phyloP scores from a whole-genome alignment of 345 rosid genomes.

The Dimocarpus longan region DNA sequence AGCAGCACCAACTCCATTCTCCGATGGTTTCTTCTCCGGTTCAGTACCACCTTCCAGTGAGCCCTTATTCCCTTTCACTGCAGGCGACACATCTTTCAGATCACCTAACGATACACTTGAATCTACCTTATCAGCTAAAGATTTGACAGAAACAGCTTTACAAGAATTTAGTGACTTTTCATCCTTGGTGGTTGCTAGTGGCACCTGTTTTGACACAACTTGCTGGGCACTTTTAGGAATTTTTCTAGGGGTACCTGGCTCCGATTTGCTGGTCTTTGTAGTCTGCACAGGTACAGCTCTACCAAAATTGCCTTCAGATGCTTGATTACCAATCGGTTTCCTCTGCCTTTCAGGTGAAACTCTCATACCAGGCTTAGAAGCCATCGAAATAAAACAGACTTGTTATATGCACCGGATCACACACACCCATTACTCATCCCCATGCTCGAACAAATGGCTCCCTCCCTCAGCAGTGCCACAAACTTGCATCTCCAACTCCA shows the following conservation, averaged over 20 bases:
- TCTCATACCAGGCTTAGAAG: slow-evolving; percentile 49
- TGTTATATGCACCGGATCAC: slow-evolving; percentile 21
- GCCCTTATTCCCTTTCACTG: slow-evolving; percentile 19
- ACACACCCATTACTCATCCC: slow-evolving; percentile 39
- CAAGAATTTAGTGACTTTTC: slow-evolving; percentile 25
- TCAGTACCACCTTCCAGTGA: slow-evolving; percentile 28
- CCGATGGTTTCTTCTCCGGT: slow-evolving; percentile 33
- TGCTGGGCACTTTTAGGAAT: slow-evolving; percentile 25
- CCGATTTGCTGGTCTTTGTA: slow-evolving; percentile 42
- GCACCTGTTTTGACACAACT: slow-evolving; percentile 32
- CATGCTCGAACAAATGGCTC: slow-evolving; percentile 19
- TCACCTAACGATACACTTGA: slow-evolving; percentile 53
- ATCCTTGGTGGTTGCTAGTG: slow-evolving; percentile 23
- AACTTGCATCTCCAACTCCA: slow-evolving; percentile 31
- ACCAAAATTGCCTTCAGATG: slow-evolving; percentile 32
- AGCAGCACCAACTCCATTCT: slow-evolving; percentile 24
- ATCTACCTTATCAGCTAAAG: slow-evolving; percentile 53
- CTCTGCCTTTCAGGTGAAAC: slow-evolving; percentile 45
- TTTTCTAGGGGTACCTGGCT: slow-evolving; percentile 30
- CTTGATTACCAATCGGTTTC: slow-evolving; percentile 38
- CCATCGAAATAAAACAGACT: slow-evolving; percentile 42
- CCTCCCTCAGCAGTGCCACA: slow-evolving; percentile 22
- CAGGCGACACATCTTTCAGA: slow-evolving; percentile 36
- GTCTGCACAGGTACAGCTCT: slow-evolving; percentile 34
- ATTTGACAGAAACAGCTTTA: slow-evolving; percentile 26